A percentile compares a stretch with the other conserved stretches of the same genome.
These are phyloP conservation scores for Aspergillus ruber DNA, from an alignment of 2,329 filamentous ascomycete genomes.

Conservation along the genomic window DNA sequence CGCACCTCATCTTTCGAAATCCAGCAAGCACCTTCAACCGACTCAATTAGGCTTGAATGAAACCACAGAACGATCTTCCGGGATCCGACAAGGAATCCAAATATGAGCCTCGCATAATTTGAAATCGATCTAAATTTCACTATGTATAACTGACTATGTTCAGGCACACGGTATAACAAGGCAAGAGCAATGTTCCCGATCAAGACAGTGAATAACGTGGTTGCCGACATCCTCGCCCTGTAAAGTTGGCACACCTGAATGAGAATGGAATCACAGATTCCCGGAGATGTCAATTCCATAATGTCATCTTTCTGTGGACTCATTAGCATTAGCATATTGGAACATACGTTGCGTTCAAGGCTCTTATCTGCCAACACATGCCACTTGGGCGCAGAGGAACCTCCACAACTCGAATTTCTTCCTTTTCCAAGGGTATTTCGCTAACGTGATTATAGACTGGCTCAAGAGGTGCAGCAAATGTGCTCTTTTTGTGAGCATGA, in stretches of 20 bases:
- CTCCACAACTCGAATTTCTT: background rate
- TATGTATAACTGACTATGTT: background rate
- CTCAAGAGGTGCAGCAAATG: background rate
- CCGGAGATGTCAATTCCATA: background rate
- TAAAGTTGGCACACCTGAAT: background rate
- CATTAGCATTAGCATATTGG: background rate
- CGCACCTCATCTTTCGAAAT: too few species aligned
- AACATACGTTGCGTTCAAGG: background rate
- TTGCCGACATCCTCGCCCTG: background rate
- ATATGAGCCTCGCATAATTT: too few species aligned
- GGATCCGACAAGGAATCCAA: too few species aligned
- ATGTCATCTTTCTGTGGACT: background rate
- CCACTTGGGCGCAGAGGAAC: background rate
- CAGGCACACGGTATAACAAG: background rate
- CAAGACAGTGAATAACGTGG: background rate
- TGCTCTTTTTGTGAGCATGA: background rate
- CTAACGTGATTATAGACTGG: background rate
- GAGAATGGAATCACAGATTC: background rate
- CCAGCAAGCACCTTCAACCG: too few species aligned
- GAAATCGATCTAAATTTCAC: too few species aligned
- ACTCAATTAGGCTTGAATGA: too few species aligned
- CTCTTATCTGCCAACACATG: background rate
- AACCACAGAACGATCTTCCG: too few species aligned
- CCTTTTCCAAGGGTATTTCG: background rate
- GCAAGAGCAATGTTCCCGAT: background rate